Conservation (phyloP, 1,139 yeast species). For the Arxiozyma slooffiae region DNA sequence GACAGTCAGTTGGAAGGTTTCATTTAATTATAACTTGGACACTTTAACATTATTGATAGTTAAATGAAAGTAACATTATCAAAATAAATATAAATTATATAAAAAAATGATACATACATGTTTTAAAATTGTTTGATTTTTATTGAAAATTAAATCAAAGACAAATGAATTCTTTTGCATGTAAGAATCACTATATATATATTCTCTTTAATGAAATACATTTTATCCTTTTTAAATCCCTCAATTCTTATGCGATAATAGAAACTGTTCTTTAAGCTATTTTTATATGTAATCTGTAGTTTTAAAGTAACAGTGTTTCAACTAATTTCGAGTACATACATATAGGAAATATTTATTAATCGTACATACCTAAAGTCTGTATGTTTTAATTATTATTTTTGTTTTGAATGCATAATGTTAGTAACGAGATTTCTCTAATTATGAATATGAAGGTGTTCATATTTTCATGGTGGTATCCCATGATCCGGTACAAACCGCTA, state of each 20-base stretch:
- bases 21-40: not conserved
- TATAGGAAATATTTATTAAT: not conserved
- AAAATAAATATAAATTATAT: too few relatives aligned
- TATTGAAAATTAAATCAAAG: not conserved
- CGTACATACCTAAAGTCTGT: not conserved
- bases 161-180: not conserved
- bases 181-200: not conserved
- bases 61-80: not conserved
- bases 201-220: too few relatives aligned
- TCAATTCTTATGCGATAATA: too few relatives aligned
- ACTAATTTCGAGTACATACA: not conserved
- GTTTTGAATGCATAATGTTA: not conserved
- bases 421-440: conserved; percentile 1
- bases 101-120: too few relatives aligned
- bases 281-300: not conserved
- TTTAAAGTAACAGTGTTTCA: not conserved
- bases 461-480: conserved; percentile 62
- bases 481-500: conserved; percentile 60
- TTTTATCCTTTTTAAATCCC: too few relatives aligned
- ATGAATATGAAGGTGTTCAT: conserved; percentile 42
- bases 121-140: not conserved
- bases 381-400: too few relatives aligned
- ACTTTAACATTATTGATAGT: not conserved
- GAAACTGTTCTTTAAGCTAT: too few relatives aligned
- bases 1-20: not conserved